Base-by-base conservation (phyloP, 441 rosid genomes). In the Croton setiger region DNA sequence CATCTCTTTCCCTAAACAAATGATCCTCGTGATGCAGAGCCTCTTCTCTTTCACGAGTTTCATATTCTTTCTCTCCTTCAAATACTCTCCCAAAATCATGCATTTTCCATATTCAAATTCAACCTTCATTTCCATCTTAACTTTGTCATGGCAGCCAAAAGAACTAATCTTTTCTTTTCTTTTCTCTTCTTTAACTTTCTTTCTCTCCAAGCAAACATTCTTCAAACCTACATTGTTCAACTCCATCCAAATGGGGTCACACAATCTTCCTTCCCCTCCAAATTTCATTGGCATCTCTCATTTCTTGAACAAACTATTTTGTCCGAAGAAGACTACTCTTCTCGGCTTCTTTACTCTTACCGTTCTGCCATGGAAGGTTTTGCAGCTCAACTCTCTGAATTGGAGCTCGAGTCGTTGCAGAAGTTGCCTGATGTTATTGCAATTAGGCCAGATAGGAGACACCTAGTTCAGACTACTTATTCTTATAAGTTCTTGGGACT, bases 1-100 rank as follows among this genome's bases (percentile, higher is more conserved):
- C 64, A 51, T 47, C 41, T 63, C 79, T 83, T 79, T 65, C 67
- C 75, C 71, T 72, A 64, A 74, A 72, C 88, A 82, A 86, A 80
- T 72, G 84, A 87, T 85, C 81, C 97, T 79, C 98, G 98, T 93
- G 98, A 93, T 76, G 88, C 71, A 87, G 92, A 88, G 97, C 97
- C 97, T 87, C 91, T 88, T 78, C 71, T 54, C 64, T 78, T 85
- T 87, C 96, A 89, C 94, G 92, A 88, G 94, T 87, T 87, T 85
- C 95, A 78, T 84, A 80, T 76, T 87, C 87, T 73, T 73, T 39
- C 80, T 57, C 60, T 70, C 67, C 82, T 85, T 69, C 1, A 64
- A 14, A 43, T 74, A 69, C 78, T 61, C 47, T 75, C 67, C 51
- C 74, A 59, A 1, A 65, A 70, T 71, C 87, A 82, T 85, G 84